phyloP scores from a whole-genome alignment of 352 stramenopile species.

The Phytopythium cucurbitacearum region DNA sequence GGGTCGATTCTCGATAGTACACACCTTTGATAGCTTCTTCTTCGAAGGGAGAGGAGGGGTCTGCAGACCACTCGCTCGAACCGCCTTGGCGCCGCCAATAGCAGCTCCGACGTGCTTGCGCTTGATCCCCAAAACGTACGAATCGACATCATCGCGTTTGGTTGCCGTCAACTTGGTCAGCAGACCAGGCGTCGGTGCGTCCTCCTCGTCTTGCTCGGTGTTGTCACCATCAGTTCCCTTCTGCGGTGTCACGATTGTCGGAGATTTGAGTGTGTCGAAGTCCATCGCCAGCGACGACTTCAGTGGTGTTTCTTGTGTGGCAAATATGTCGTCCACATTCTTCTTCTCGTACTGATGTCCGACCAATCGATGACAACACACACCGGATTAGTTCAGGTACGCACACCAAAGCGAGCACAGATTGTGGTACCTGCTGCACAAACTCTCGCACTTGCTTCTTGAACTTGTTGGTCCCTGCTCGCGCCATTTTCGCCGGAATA shows the following conservation, averaged over 20 bases:
- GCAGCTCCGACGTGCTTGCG: conserved; percentile 34
- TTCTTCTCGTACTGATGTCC: conserved; percentile 62
- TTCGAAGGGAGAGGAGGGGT: conserved; percentile 9
- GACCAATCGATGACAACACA: not conserved
- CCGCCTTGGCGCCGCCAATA: conserved; percentile 30
- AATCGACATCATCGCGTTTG: conserved; percentile 71
- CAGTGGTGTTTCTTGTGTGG: conserved; percentile 41
- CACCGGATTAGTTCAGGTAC: not conserved
- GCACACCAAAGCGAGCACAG: not conserved
- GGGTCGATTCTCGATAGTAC: not conserved
- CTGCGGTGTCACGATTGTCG: conserved; percentile 11
- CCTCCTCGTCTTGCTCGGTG: conserved; percentile 37
- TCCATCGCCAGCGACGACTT: conserved; percentile 30
- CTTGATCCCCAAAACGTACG: conserved; percentile 68
- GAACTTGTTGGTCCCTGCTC: conserved; percentile 70
- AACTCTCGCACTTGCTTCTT: conserved; percentile 85
- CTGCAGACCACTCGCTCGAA: not conserved
- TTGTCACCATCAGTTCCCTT: conserved; percentile 35
- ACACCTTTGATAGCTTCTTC: conserved; percentile 34
- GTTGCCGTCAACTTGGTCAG: conserved; percentile 52
- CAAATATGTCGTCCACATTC: conserved; percentile 67
- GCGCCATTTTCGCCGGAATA: conserved; percentile 50
- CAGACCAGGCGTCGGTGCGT: conserved; percentile 17
- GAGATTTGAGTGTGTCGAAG: conserved; percentile 51
- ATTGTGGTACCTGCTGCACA: conserved; percentile 33